Evolutionary conservation across 2,329 filamentous ascomycete genomes (phyloP).

Genomic region (Aspergillus sojae): DNA sequence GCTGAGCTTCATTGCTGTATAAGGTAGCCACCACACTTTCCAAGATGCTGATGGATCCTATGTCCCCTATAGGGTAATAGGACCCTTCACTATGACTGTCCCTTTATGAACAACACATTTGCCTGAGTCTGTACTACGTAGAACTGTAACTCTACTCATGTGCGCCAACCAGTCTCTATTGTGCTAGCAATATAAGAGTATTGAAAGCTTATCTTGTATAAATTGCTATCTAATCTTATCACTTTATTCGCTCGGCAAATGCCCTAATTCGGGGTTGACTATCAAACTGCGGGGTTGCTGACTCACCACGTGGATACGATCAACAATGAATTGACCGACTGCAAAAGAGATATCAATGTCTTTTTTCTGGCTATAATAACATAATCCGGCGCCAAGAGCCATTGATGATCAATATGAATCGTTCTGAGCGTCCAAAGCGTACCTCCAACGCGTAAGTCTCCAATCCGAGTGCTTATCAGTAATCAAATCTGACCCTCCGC

Average conservation of each 20-base stretch:
- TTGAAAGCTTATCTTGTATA: too few relatives aligned
- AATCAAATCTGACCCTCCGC: background rate
- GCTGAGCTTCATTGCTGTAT: too few relatives aligned
- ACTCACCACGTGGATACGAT: conserved; percentile 7
- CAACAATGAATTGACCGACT: background rate
- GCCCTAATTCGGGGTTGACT: background rate
- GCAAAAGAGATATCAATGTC: background rate
- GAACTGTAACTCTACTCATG: too few relatives aligned
- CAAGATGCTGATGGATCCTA: too few relatives aligned
- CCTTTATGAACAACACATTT: too few relatives aligned
- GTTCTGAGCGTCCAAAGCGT: conserved; percentile 19
- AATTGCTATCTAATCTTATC: background rate
- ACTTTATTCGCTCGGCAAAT: background rate
- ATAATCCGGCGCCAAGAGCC: background rate
- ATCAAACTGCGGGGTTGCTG: conserved; percentile 13
- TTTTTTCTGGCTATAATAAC: background rate
- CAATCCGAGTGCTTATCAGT: background rate
- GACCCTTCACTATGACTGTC: too few relatives aligned
- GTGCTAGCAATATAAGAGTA: too few relatives aligned
- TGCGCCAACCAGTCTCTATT: too few relatives aligned
- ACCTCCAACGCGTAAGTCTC: conserved; percentile 24
- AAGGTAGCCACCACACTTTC: too few relatives aligned
- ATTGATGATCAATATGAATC: conserved; percentile 12
- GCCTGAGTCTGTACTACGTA: too few relatives aligned
- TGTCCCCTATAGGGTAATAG: too few relatives aligned